These are phyloP conservation scores for Boletus sp. DNA, from an alignment of 768 basidiomycete genomes.

Conservation along the genomic window DNA sequence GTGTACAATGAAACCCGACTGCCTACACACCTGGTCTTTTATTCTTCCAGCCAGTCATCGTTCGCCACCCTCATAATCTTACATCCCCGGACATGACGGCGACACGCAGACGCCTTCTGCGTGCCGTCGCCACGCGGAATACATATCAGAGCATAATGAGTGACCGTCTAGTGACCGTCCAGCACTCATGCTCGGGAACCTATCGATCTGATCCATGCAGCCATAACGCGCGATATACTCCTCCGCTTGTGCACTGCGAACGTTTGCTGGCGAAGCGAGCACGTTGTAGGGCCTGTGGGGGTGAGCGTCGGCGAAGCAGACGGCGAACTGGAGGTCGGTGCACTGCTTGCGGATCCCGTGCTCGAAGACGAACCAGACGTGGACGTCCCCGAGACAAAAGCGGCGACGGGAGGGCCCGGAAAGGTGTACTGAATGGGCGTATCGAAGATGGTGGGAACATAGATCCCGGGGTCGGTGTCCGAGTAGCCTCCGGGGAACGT, in stretches of 20 bases:
- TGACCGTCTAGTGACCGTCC: neutral
- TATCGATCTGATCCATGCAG: constrained; percentile 21
- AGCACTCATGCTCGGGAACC: constrained; percentile 1
- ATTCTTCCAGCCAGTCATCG: too few relatives aligned
- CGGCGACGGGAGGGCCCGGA: constrained; percentile 51
- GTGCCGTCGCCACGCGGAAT: neutral
- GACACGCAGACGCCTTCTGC: neutral
- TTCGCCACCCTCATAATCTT: neutral
- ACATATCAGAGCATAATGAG: neutral
- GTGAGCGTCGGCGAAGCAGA: constrained; percentile 3
- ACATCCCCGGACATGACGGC: neutral
- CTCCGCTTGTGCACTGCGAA: constrained; percentile 17
- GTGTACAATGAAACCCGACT: neutral
- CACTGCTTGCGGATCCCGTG: neutral
- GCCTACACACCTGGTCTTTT: neutral
- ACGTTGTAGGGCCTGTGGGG: constrained; percentile 8
- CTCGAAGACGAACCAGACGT: constrained; percentile 12
- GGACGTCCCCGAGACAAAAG: constrained; percentile 31
- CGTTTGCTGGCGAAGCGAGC: constrained; percentile 20
- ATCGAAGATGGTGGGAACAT: constrained; percentile 42
- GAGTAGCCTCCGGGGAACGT: constrained; percentile 71
- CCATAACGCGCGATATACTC: constrained; percentile 14
- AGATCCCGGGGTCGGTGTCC: constrained; percentile 69
- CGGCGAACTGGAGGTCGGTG: constrained; percentile 1
- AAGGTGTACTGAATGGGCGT: constrained; percentile 41